phyloP scores from a whole-genome alignment of 163 green algal genomes.

The Prototheca cutis region DNA sequence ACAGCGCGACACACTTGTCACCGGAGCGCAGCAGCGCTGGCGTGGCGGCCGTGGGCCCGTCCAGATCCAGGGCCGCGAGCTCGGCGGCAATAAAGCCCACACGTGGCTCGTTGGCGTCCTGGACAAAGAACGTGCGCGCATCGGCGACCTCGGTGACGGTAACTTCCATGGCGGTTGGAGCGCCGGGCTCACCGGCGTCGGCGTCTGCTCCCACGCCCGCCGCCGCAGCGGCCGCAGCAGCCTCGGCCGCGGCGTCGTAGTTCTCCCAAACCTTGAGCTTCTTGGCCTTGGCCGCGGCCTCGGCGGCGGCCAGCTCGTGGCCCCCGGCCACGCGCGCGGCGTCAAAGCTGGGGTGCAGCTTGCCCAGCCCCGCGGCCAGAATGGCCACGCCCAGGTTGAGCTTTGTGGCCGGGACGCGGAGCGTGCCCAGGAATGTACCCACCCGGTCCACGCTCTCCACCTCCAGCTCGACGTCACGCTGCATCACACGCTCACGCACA shows the following conservation, averaged over 20 bases:
- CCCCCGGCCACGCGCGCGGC: slow-evolving; percentile 33
- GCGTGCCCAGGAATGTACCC: slow-evolving; percentile 65
- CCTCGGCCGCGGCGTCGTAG: slow-evolving; percentile 47
- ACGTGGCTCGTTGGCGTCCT: slow-evolving; percentile 50
- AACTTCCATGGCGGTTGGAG: slow-evolving; percentile 8
- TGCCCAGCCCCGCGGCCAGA: slow-evolving; percentile 56
- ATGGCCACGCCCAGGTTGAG: slow-evolving; percentile 37
- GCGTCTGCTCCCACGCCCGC: slow-evolving; percentile 5
- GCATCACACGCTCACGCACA: slow-evolving; percentile 52
- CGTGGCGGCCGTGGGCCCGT: background rate
- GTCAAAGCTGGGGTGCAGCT: slow-evolving; percentile 64
- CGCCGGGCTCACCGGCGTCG: slow-evolving; percentile 6
- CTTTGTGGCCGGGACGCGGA: slow-evolving; percentile 25
- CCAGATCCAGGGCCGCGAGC: slow-evolving; percentile 32
- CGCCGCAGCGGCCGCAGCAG: slow-evolving; percentile 17
- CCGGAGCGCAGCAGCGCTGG: slow-evolving; percentile 41
- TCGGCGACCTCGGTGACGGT: slow-evolving; percentile 19
- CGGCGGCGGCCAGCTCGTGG: slow-evolving; percentile 42
- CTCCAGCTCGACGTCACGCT: slow-evolving; percentile 45
- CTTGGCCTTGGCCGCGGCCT: slow-evolving; percentile 57
- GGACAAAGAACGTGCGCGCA: slow-evolving; percentile 21
- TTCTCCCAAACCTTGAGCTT: slow-evolving; percentile 77
- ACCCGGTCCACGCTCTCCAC: slow-evolving; percentile 44
- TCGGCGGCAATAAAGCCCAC: slow-evolving; percentile 65
- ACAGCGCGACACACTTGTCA: slow-evolving; percentile 60